These are phyloP conservation scores for Erysimum cheiri DNA, from an alignment of 441 rosid genomes.

Conservation along the genomic window DNA sequence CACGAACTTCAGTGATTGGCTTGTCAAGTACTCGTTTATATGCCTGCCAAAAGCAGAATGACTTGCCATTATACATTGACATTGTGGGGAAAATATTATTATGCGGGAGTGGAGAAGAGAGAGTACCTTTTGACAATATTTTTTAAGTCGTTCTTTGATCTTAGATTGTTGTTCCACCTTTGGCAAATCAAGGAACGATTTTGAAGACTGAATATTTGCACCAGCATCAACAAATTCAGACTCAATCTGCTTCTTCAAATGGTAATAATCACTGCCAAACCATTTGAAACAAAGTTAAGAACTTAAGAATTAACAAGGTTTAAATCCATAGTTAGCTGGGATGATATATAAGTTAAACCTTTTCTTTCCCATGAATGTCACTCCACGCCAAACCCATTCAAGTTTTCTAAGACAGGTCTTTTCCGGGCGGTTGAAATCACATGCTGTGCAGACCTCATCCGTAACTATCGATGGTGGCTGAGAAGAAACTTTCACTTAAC, in stretches of 20 bases:
- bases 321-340: constrained; percentile 27
- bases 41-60: constrained; percentile 60
- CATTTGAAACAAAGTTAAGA: constrained; percentile 36
- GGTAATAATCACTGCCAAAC: constrained; percentile 87
- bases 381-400: constrained; percentile 99
- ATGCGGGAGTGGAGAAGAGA: constrained; percentile 21
- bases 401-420: constrained; percentile 96
- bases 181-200: constrained; percentile 88
- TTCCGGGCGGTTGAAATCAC: constrained; percentile 98
- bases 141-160: constrained; percentile 89
- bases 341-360: constrained; percentile 55
- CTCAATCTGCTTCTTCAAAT: constrained; percentile 94
- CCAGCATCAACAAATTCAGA: constrained; percentile 88
- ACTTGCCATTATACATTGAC: constrained; percentile 34
- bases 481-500: constrained; percentile 15
- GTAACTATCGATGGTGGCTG: constrained; percentile 98
- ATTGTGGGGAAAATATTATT: constrained; percentile 33
- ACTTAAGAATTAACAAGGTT: constrained; percentile 34
- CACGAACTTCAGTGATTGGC: constrained; percentile 95
- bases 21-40: constrained; percentile 87
- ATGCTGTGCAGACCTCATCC: constrained; percentile 95
- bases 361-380: constrained; percentile 85
- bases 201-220: constrained; percentile 63
- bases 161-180: constrained; percentile 84
- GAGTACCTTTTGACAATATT: constrained; percentile 88